Evolutionary conservation across 805 yeast species (phyloP), one percentile per base, ranked within the genome.

Genomic region (Kodamaea sagamina): DNA sequence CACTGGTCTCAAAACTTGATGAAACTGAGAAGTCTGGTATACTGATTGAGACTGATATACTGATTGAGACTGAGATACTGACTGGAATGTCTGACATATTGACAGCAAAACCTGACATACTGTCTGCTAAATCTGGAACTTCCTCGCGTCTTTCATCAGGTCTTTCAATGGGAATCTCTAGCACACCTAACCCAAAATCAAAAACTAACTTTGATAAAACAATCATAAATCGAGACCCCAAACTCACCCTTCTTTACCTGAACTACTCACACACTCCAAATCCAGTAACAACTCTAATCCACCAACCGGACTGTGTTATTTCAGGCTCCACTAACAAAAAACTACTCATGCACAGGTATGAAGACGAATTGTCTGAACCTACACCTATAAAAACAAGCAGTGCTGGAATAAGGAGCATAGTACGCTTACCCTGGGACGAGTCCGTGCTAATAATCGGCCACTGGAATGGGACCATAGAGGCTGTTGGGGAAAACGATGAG

Each of bases 391-490:
- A 52, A 49, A 25, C 46, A 47, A 38, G 48, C 6, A 53, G 52
- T 37, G 47, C 51, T 25, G 62, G 62, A 4, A 49, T 58, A 7
- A 57, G 54, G 29, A 39, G 47, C 27, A 38, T 59, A 6, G 16
- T 9, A 32, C 41, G 36, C 18, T 35, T 12, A 18, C 24, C 24
- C 8, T 21, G 24, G 24, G 24, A 21, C 24, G 40, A 11, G 13
- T 52, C 55, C 3, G 43, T 57, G 5, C 34, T 77, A 1, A 62
- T 67, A 11, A 34, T 57, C 57, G 54, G 73, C 59, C 43, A 76
- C 71, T 49, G 84, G 87, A 83, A 77, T 63, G 72, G 88, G 68
- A 3, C 62, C 1, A 54, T 66, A 2, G 54, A 63, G 50, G 53
- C 61, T 12, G 24, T 51, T 8, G 24, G 31, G 9, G 27, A 35